Percentiles rank a stretch among this genome's conserved stretches.
Conservation (phyloP, 73 alveolate species). For the Paraurostyla sp. region DNA sequence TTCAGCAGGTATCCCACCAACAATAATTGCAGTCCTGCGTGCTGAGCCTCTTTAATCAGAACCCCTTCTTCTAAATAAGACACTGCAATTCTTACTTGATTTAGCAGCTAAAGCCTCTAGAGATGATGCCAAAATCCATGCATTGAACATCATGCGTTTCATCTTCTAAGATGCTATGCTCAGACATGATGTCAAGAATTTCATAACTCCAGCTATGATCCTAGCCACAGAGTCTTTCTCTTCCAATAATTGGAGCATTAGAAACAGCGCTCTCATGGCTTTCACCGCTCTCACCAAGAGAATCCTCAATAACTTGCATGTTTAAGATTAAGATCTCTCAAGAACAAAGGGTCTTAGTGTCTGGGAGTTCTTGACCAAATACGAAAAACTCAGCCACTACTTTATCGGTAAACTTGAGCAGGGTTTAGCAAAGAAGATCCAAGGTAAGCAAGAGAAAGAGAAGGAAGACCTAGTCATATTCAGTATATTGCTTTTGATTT, state of each 20-base stretch:
- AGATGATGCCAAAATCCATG: conserved; percentile 66
- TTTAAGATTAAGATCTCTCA: conserved; percentile 47
- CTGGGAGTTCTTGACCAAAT: conserved; percentile 41
- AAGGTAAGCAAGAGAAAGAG: conserved; percentile 37
- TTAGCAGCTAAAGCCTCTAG: neutral
- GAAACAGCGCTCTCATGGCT: conserved; percentile 66
- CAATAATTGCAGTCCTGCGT: conserved; percentile 52
- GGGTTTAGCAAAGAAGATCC: neutral
- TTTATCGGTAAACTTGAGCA: conserved; percentile 22
- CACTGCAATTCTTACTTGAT: conserved; percentile 33
- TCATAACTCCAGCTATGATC: conserved; percentile 35
- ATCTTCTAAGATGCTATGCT: conserved; percentile 63
- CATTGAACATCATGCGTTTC: conserved; percentile 65
- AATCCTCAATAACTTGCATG: conserved; percentile 46
- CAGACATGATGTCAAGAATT: conserved; percentile 59
- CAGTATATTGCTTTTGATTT: conserved; percentile 52
- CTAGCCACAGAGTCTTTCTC: conserved; percentile 62
- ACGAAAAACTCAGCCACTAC: conserved; percentile 30
- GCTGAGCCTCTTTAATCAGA: conserved; percentile 34
- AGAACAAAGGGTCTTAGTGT: conserved; percentile 44
- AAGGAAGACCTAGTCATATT: conserved; percentile 49
- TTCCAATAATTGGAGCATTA: conserved; percentile 48
- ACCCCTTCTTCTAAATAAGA: conserved; percentile 52
- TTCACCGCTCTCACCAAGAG: conserved; percentile 66
- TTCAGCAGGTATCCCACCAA: conserved; percentile 74